Evolutionary conservation across 768 basidiomycete species (phyloP).

Genomic region (Lactarius sp.): DNA sequence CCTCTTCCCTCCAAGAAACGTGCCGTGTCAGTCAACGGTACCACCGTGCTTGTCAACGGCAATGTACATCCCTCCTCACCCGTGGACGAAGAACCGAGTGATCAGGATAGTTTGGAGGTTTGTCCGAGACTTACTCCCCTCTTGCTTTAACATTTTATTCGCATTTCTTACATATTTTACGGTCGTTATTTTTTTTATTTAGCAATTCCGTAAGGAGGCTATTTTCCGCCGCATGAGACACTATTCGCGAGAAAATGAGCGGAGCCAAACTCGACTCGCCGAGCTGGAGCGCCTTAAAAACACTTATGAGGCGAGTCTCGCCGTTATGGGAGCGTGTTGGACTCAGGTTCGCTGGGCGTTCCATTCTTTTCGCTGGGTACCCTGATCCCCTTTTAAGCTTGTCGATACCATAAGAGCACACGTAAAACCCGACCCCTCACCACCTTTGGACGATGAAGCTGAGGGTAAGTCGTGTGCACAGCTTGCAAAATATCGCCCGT

Average conservation of each 20-base stretch:
- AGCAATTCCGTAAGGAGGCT: conserved; percentile 86
- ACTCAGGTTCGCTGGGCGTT: conserved; percentile 49
- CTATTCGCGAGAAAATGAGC: conserved; percentile 70
- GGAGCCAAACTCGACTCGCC: conserved; percentile 53
- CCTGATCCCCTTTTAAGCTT: conserved; percentile 39
- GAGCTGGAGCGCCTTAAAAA: conserved; percentile 62
- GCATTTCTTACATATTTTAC: conserved; percentile 9
- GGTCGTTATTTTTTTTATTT: background rate
- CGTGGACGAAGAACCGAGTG: conserved; percentile 27
- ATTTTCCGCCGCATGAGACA: conserved; percentile 81
- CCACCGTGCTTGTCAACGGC: conserved; percentile 28
- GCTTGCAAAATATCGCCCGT: background rate
- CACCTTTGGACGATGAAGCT: conserved; percentile 34
- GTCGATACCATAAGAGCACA: conserved; percentile 61
- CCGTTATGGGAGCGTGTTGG: conserved; percentile 78
- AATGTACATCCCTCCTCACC: conserved; percentile 19
- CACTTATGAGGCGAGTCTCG: conserved; percentile 64
- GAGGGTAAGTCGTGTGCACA: conserved; percentile 21
- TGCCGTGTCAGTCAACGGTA: conserved; percentile 27
- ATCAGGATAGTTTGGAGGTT: conserved; percentile 60
- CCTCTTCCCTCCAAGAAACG: conserved; percentile 30
- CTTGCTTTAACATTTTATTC: conserved; percentile 25
- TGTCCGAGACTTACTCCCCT: conserved; percentile 18
- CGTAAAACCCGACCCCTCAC: conserved; percentile 47
- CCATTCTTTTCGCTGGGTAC: conserved; percentile 5